These are phyloP conservation scores for Pichia sp. DNA, from an alignment of 1,139 yeast genomes.

Conservation along the genomic window DNA sequence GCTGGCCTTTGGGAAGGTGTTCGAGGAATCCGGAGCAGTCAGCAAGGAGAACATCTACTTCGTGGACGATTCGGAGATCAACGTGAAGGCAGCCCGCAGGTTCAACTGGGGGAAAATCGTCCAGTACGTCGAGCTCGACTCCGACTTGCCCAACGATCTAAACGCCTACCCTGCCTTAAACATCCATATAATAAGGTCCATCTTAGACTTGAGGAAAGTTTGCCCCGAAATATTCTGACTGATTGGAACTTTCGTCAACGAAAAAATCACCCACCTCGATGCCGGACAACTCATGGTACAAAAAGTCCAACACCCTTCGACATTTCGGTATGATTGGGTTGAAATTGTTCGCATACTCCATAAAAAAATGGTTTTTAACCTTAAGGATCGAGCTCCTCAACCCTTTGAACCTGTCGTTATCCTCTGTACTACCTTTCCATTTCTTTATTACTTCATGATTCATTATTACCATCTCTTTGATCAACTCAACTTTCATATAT, in stretches of 20 bases:
- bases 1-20: constrained; percentile 51
- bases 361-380: constrained; percentile 12
- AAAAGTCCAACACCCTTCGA: constrained; percentile 12
- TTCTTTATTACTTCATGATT: background rate
- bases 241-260: background rate
- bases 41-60: constrained; percentile 53
- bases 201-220: constrained; percentile 44
- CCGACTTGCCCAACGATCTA: constrained; percentile 37
- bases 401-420: background rate
- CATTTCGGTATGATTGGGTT: constrained; percentile 12
- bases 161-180: constrained; percentile 39
- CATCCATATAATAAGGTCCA: constrained; percentile 41
- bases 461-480: constrained; percentile 7
- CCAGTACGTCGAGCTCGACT: constrained; percentile 54
- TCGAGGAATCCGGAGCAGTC: constrained; percentile 55
- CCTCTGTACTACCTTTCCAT: background rate
- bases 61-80: constrained; percentile 77
- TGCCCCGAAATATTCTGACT: constrained; percentile 44
- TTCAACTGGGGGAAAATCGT: constrained; percentile 51
- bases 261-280: constrained; percentile 12
- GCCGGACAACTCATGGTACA: constrained; percentile 11
- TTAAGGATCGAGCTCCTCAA: constrained; percentile 1
- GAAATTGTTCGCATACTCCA: constrained; percentile 1
- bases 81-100: constrained; percentile 52
- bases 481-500: constrained; percentile 10